Evolutionary conservation across 306 rosid species (phyloP).

Genomic region (Astragalus glycyphyllos): DNA sequence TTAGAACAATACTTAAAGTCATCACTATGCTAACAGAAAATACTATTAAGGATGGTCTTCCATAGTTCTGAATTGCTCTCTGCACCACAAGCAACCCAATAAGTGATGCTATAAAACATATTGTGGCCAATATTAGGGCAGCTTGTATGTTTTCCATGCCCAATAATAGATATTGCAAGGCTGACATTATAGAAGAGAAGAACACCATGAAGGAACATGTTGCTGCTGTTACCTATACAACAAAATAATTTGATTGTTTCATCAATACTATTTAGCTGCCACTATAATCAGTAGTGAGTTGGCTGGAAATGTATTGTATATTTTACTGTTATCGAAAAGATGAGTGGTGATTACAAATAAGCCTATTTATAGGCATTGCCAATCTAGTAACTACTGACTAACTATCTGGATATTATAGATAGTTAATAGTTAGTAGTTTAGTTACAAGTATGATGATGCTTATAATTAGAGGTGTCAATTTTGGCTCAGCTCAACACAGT

Average conservation of each 20-base stretch:
- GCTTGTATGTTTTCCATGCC: conserved; percentile 68
- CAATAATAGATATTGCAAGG: conserved; percentile 73
- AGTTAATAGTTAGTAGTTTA: too few relatives aligned
- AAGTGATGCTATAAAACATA: conserved; percentile 74
- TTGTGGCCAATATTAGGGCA: conserved; percentile 58
- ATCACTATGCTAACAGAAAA: conserved; percentile 72
- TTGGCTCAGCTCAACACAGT: too few relatives aligned
- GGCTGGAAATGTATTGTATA: too few relatives aligned
- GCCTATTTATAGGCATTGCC: too few relatives aligned
- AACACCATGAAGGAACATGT: conserved; percentile 93
- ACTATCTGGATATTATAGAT: too few relatives aligned
- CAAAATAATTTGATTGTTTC: conserved; percentile 11
- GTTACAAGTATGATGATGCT: too few relatives aligned
- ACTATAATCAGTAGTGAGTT: background rate
- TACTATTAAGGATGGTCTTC: conserved; percentile 83
- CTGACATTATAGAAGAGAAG: conserved; percentile 89
- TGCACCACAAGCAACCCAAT: conserved; percentile 75
- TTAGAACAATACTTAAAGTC: conserved; percentile 76
- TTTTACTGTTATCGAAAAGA: too few relatives aligned
- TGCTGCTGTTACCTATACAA: conserved; percentile 77
- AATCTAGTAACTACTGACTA: too few relatives aligned
- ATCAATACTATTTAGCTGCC: conserved; percentile 7
- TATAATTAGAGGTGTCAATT: too few relatives aligned
- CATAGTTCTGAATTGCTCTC: conserved; percentile 67
- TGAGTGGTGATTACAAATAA: too few relatives aligned